Conservation (phyloP, 805 yeast species). For the Starmera dryadoides region DNA sequence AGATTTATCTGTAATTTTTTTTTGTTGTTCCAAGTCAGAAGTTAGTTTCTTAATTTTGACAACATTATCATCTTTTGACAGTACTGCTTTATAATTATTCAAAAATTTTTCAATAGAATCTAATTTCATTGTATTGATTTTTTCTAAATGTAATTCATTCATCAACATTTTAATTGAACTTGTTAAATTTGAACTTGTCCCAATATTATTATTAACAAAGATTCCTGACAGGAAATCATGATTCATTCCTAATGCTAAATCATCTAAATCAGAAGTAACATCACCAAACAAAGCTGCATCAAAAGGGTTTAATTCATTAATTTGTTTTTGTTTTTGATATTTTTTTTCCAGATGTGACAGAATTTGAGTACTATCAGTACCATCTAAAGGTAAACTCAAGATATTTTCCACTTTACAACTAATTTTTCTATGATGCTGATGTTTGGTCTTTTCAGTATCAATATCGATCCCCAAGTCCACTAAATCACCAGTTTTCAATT, state of each 20-base stretch:
- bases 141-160: slow-evolving; percentile 48
- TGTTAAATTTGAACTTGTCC: slow-evolving; percentile 48
- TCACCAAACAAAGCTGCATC: slow-evolving; percentile 61
- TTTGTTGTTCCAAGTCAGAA: background rate
- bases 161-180: slow-evolving; percentile 48
- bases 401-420: slow-evolving; percentile 77
- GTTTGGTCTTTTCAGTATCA: slow-evolving; percentile 36
- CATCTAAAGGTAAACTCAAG: slow-evolving; percentile 36
- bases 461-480: slow-evolving; percentile 93
- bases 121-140: slow-evolving; percentile 50
- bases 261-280: slow-evolving; percentile 40
- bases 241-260: slow-evolving; percentile 38
- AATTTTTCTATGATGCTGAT: slow-evolving; percentile 75
- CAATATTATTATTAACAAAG: slow-evolving; percentile 51
- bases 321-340: slow-evolving; percentile 12
- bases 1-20: background rate
- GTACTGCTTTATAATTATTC: slow-evolving; percentile 32
- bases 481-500: slow-evolving; percentile 72
- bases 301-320: slow-evolving; percentile 29
- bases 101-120: slow-evolving; percentile 49
- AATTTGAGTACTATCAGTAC: slow-evolving; percentile 11
- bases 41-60: background rate
- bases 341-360: slow-evolving; percentile 6
- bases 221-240: slow-evolving; percentile 46
- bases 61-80: slow-evolving; percentile 3